Conservation (phyloP, 202 grass and related monocot species). For the Musa balbisiana region DNA sequence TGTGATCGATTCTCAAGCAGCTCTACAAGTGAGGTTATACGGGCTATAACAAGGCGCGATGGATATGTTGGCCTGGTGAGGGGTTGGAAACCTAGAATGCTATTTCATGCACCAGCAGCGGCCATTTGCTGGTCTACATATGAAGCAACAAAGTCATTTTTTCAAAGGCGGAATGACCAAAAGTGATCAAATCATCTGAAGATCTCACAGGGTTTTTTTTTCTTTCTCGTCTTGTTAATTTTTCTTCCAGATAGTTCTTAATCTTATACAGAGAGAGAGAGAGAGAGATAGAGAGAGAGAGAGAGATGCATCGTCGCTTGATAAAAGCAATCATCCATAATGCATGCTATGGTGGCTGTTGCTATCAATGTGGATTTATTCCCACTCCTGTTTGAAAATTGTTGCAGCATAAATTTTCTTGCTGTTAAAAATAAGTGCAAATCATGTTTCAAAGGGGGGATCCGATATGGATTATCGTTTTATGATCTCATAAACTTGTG, state of each 20-base stretch:
- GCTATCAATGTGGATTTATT: background rate
- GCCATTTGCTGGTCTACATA: conserved; percentile 5
- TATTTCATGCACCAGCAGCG: conserved; percentile 5
- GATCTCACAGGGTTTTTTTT: background rate
- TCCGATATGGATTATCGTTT: too few species aligned
- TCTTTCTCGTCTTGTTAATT: background rate
- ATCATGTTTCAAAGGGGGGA: too few species aligned
- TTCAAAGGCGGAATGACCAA: background rate
- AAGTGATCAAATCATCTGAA: background rate
- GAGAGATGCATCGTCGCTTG: background rate
- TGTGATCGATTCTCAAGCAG: conserved; percentile 7
- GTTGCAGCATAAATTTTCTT: too few species aligned
- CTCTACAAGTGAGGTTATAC: conserved; percentile 2
- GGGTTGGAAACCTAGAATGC: conserved; percentile 9
- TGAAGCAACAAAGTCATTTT: background rate
- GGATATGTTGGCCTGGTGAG: conserved; percentile 1
- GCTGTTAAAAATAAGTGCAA: too few species aligned
- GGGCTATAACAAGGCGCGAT: background rate
- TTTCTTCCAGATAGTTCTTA: background rate
- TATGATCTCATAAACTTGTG: too few species aligned
- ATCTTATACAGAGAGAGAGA: background rate
- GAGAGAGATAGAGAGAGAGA: background rate
- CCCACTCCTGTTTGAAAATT: too few species aligned
- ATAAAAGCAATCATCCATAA: background rate
- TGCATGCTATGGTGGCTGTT: background rate